Percentiles rank a stretch among this genome's conserved stretches.
Conservation (phyloP, 768 basidiomycete genomes). For the Baorangia bicolor region DNA sequence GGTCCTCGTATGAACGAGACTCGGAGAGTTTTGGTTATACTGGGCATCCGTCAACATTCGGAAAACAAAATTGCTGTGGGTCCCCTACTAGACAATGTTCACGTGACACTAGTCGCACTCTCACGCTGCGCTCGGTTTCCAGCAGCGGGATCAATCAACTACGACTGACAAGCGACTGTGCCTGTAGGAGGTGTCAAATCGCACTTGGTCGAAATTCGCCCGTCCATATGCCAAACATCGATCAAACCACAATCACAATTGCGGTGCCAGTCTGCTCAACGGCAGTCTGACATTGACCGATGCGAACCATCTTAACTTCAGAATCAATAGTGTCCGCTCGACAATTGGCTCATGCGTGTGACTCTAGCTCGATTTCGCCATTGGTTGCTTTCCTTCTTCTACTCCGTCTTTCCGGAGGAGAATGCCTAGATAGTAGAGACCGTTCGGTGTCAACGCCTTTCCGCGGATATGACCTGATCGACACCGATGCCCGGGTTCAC, state of each 20-base stretch:
- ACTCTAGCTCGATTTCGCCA: neutral
- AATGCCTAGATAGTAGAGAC: neutral
- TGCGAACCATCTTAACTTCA: too few species aligned
- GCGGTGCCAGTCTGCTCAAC: neutral
- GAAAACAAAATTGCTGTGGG: too few species aligned
- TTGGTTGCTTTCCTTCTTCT: neutral
- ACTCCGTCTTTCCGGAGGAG: neutral
- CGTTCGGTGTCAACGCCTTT: neutral
- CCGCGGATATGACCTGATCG: neutral
- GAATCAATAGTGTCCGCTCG: neutral
- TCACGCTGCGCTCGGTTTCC: neutral
- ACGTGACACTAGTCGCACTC: too few species aligned
- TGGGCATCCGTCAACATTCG: too few species aligned
- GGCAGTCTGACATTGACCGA: neutral
- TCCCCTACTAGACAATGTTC: too few species aligned
- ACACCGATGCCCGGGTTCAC: neutral
- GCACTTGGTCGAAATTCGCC: too few species aligned
- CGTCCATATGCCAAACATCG: too few species aligned
- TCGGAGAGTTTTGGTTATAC: too few species aligned
- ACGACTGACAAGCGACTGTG: neutral
- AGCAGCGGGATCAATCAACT: neutral
- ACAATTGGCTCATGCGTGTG: too few species aligned
- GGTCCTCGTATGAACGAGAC: too few species aligned
- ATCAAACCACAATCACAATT: neutral
- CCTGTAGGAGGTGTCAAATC: neutral